phyloP scores from a whole-genome alignment of 2,329 filamentous ascomycete genomes.

The Madurella mycetomatis region DNA sequence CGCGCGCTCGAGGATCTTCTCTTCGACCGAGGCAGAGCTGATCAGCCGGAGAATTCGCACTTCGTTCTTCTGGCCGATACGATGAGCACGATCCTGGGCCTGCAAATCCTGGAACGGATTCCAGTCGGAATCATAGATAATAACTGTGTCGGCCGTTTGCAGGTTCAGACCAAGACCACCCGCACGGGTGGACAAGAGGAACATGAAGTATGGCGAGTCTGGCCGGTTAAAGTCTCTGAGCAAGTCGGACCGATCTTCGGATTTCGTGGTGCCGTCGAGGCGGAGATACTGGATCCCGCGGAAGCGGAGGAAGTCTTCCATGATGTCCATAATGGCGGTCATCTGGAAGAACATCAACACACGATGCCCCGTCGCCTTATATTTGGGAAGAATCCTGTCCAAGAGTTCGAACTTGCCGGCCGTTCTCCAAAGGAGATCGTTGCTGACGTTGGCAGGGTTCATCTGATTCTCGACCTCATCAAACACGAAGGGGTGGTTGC shows the following conservation, averaged over 20 bases:
- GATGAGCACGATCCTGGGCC: constrained; percentile 98
- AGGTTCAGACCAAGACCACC: constrained; percentile 96
- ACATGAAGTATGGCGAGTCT: constrained; percentile 91
- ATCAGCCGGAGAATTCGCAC: constrained; percentile 94
- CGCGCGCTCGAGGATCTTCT: constrained; percentile 95
- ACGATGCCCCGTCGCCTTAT: constrained; percentile 83
- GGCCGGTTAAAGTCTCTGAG: constrained; percentile 86
- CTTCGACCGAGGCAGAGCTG: constrained; percentile 94
- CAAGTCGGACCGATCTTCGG: constrained; percentile 91
- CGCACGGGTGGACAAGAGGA: constrained; percentile 95
- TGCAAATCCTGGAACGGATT: constrained; percentile 99
- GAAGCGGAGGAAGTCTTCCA: constrained; percentile 94
- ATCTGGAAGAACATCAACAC: constrained; percentile 99
- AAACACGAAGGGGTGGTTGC: constrained; percentile 98
- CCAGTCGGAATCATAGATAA: constrained; percentile 99
- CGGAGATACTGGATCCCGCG: constrained; percentile 82
- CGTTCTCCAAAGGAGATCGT: constrained; percentile 92
- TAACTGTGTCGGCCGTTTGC: constrained; percentile 97
- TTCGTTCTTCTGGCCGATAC: constrained; percentile 99
- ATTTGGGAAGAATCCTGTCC: constrained; percentile 89
- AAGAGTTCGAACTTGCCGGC: constrained; percentile 96
- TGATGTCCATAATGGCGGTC: constrained; percentile 99
- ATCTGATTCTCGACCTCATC: constrained; percentile 97
- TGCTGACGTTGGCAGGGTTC: constrained; percentile 83
- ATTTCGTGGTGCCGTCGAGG: constrained; percentile 94